A percentile compares a stretch with the other conserved stretches of the same genome.
Evolutionary conservation across 2,329 filamentous ascomycete species (phyloP).

Genomic region (Alternaria brassicicola): DNA sequence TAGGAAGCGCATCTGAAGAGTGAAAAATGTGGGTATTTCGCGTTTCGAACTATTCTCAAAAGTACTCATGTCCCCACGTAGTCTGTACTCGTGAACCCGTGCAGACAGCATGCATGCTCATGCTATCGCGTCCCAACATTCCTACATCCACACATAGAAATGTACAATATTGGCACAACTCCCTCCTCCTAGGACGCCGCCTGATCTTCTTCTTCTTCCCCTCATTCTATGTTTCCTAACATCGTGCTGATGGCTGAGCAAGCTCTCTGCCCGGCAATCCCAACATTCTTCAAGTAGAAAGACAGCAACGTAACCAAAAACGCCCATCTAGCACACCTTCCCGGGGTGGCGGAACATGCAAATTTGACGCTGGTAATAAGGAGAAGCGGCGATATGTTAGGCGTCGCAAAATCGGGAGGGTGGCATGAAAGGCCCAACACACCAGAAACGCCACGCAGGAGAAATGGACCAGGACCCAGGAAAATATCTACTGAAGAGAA

Average conservation of each 20-base stretch:
- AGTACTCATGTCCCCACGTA: background rate
- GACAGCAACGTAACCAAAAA: background rate
- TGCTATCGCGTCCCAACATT: background rate
- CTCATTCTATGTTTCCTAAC: background rate
- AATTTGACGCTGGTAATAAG: constrained; percentile 3
- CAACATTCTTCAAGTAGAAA: background rate
- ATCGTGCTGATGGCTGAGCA: background rate
- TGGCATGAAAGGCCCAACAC: background rate
- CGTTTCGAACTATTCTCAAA: background rate
- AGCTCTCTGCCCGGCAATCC: background rate
- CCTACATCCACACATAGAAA: background rate
- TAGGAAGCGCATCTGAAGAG: background rate
- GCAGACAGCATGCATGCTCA: background rate
- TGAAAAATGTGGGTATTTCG: background rate
- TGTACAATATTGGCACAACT: background rate
- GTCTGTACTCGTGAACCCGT: background rate
- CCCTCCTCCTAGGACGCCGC: background rate
- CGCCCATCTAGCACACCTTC: constrained; percentile 9
- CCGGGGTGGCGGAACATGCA: constrained; percentile 8
- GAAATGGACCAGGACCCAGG: background rate
- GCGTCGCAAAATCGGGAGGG: background rate
- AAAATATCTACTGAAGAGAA: constrained; percentile 6
- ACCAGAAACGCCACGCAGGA: constrained; percentile 10
- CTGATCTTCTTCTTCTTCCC: background rate
- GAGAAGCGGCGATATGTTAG: background rate